Evolutionary conservation across 1,284 basidiomycete genomes (phyloP).

Genomic region (Cryptococcus maquisensis): DNA sequence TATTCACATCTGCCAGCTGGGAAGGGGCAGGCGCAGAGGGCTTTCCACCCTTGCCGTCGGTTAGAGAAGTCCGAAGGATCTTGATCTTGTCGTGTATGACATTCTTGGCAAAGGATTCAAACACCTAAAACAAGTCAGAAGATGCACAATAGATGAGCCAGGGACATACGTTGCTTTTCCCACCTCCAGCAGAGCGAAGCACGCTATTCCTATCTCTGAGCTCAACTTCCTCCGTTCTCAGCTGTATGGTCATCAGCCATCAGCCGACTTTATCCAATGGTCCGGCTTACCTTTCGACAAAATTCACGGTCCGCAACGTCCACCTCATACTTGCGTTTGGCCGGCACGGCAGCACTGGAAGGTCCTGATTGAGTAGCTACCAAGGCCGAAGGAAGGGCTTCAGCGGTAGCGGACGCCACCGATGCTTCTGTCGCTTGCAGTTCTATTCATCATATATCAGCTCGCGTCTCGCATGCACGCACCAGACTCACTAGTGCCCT

Average conservation of each 20-base stretch:
- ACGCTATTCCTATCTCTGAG: conserved; percentile 42
- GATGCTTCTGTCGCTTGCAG: conserved; percentile 29
- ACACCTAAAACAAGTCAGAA: conserved; percentile 25
- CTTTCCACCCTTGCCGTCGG: conserved; percentile 15
- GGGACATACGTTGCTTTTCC: conserved; percentile 39
- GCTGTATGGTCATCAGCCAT: conserved; percentile 15
- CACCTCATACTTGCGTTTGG: conserved; percentile 72
- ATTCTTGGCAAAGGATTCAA: conserved; percentile 34
- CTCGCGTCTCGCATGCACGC: neutral
- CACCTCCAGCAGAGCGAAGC: conserved; percentile 31
- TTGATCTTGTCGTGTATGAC: conserved; percentile 43
- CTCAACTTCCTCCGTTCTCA: conserved; percentile 42
- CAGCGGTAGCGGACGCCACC: conserved; percentile 18
- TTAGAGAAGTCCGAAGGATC: conserved; percentile 33
- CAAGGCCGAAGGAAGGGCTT: conserved; percentile 38
- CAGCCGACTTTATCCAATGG: neutral
- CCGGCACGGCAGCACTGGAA: conserved; percentile 50
- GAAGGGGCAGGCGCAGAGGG: conserved; percentile 6
- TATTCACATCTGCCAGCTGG: conserved; percentile 1
- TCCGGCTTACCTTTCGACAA: conserved; percentile 60
- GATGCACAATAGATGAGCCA: neutral
- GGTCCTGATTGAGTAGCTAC: conserved; percentile 46
- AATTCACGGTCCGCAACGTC: conserved; percentile 72
- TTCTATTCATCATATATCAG: neutral
- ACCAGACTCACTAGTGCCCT: conserved; percentile 51